These are phyloP conservation scores for Melanomma pulvis-pyrius DNA, from an alignment of 495 filamentous ascomycete genomes.

Conservation along the genomic window DNA sequence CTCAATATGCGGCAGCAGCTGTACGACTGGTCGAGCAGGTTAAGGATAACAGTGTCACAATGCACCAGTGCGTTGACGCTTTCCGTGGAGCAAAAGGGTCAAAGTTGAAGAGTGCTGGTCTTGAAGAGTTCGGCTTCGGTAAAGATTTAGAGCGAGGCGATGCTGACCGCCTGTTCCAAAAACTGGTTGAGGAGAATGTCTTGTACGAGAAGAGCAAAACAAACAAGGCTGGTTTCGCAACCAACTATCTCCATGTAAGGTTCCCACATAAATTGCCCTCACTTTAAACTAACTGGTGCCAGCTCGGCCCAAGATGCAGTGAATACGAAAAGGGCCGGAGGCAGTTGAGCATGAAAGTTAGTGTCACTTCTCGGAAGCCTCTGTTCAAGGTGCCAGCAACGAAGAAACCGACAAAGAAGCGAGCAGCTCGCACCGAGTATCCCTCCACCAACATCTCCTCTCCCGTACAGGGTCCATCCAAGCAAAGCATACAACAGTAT, in stretches of 20 bases:
- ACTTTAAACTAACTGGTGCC: constrained; percentile 29
- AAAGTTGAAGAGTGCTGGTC: constrained; percentile 48
- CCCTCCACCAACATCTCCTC: constrained; percentile 89
- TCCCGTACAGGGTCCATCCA: constrained; percentile 63
- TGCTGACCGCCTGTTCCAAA: constrained; percentile 66
- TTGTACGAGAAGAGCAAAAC: constrained; percentile 61
- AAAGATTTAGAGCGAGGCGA: constrained; percentile 60
- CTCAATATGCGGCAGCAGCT: constrained; percentile 68
- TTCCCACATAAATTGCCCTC: neutral
- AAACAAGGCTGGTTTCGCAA: constrained; percentile 61
- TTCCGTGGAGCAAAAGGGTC: constrained; percentile 59
- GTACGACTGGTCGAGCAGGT: constrained; percentile 65
- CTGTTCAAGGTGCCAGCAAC: constrained; percentile 46
- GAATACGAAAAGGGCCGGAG: constrained; percentile 57
- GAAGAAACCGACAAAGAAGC: constrained; percentile 35
- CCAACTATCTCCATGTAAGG: constrained; percentile 61
- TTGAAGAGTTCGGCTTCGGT: constrained; percentile 60
- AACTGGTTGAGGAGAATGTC: constrained; percentile 64
- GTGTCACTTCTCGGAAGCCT: constrained; percentile 51
- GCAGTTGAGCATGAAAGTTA: constrained; percentile 62
- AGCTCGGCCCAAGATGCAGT: constrained; percentile 56
- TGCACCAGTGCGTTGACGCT: constrained; percentile 61
- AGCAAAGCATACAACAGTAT: constrained; percentile 49
- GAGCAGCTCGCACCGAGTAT: constrained; percentile 43
- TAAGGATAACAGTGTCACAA: constrained; percentile 49